Evolutionary conservation across 495 filamentous ascomycete species (phyloP).

Genomic region (Articulospora tetracladia): DNA sequence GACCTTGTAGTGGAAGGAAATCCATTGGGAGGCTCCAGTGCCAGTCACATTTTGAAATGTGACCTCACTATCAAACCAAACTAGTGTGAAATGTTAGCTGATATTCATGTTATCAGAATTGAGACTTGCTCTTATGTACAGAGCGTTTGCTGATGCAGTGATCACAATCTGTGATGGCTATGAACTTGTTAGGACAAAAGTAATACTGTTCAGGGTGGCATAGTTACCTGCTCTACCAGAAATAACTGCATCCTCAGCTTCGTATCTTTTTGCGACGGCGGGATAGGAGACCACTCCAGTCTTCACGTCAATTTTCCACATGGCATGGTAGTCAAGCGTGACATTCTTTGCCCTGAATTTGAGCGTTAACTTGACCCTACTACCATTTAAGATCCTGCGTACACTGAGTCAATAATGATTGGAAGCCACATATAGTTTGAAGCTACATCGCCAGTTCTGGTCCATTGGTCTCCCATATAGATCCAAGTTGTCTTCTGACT

Average conservation of each 20-base stretch:
- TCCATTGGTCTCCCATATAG: constrained; percentile 44
- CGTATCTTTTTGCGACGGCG: constrained; percentile 29
- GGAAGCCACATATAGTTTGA: constrained; percentile 41
- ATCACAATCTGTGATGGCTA: constrained; percentile 24
- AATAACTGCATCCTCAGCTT: constrained; percentile 30
- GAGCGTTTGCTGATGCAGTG: constrained; percentile 30
- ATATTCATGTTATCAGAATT: neutral
- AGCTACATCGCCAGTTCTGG: constrained; percentile 34
- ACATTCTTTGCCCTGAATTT: constrained; percentile 25
- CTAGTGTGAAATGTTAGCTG: constrained; percentile 7
- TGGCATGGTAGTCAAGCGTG: constrained; percentile 37
- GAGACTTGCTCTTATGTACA: constrained; percentile 26
- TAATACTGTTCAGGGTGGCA: neutral
- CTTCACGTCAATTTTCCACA: constrained; percentile 41
- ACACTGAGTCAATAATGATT: constrained; percentile 16
- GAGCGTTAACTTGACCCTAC: constrained; percentile 5
- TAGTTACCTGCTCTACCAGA: constrained; percentile 27
- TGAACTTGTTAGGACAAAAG: constrained; percentile 2
- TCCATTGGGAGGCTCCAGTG: constrained; percentile 34
- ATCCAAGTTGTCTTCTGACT: constrained; percentile 37
- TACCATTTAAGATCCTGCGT: neutral
- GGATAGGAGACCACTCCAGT: constrained; percentile 37
- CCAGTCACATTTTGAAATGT: constrained; percentile 40
- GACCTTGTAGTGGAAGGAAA: constrained; percentile 37
- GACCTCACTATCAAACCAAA: constrained; percentile 23